A percentile compares a stretch with the other conserved stretches of the same genome.
These are phyloP conservation scores for Trypanosoma lewisi DNA, from an alignment of 208 protist genomes.

Conservation along the genomic window DNA sequence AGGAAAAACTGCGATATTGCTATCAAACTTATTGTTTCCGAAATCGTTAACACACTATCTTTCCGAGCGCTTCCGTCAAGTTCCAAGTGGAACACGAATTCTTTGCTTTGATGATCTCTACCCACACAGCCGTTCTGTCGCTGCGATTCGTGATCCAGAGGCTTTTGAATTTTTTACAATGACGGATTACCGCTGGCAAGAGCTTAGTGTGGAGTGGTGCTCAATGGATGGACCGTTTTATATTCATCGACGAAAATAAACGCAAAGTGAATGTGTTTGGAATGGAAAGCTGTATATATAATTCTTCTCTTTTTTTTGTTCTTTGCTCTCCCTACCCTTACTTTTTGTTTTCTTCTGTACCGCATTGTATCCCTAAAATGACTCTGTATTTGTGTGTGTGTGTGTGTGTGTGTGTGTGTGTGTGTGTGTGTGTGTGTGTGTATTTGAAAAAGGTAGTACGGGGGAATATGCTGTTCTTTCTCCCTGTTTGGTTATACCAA, in stretches of 20 bases:
- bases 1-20: constrained; percentile 53
- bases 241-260: constrained; percentile 48
- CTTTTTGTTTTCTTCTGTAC: constrained; percentile 11
- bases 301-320: constrained; percentile 11
- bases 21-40: constrained; percentile 71
- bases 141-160: constrained; percentile 52
- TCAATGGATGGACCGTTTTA: constrained; percentile 53
- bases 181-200: constrained; percentile 65
- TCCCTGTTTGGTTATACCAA: too few species aligned
- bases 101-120: constrained; percentile 76
- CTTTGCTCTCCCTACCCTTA: background rate
- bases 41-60: constrained; percentile 64
- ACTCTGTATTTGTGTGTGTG: too few species aligned
- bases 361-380: constrained; percentile 8
- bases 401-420: too few species aligned
- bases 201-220: constrained; percentile 66
- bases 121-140: constrained; percentile 47
- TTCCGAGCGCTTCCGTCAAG: constrained; percentile 39
- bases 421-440: too few species aligned
- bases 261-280: background rate
- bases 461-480: too few species aligned
- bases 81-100: constrained; percentile 44
- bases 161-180: constrained; percentile 64
- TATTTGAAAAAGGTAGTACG: too few species aligned
- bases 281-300: background rate